These are phyloP conservation scores for Aspergillus thermomutatus DNA, from an alignment of 2,329 filamentous ascomycete genomes.

Conservation along the genomic window DNA sequence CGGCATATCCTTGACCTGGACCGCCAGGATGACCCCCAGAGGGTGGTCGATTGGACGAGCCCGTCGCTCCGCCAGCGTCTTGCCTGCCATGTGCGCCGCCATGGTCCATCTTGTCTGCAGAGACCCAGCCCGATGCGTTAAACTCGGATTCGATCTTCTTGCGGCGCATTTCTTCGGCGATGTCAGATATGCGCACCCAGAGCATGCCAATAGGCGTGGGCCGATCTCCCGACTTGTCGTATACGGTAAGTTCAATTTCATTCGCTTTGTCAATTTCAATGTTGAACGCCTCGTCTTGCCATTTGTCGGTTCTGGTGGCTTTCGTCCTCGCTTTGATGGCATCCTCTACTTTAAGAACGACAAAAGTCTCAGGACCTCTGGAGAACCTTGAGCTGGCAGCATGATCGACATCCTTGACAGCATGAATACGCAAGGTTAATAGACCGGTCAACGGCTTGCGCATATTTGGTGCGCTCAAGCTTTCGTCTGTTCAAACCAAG, in stretches of 20 bases:
- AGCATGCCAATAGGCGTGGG: conserved; percentile 90
- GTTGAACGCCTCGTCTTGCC: conserved; percentile 86
- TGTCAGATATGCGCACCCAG: conserved; percentile 95
- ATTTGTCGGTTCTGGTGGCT: conserved; percentile 79
- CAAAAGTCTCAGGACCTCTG: conserved; percentile 88
- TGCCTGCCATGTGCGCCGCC: conserved; percentile 48
- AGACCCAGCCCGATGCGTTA: conserved; percentile 93
- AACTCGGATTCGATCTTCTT: conserved; percentile 97
- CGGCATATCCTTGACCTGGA: conserved; percentile 28
- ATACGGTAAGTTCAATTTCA: conserved; percentile 95
- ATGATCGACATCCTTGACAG: conserved; percentile 93
- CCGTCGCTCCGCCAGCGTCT: conserved; percentile 53
- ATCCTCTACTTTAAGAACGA: conserved; percentile 96
- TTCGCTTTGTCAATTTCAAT: conserved; percentile 98
- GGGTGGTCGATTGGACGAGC: conserved; percentile 25
- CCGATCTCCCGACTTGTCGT: conserved; percentile 90
- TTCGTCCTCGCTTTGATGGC: conserved; percentile 83
- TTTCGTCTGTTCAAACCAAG: conserved; percentile 67
- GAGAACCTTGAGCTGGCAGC: conserved; percentile 79
- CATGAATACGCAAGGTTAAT: conserved; percentile 78
- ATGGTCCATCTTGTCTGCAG: conserved; percentile 87
- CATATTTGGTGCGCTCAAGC: conserved; percentile 90
- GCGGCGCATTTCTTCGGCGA: conserved; percentile 92
- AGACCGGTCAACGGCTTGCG: conserved; percentile 94
- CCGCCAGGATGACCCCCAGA: conserved; percentile 22